Evolutionary conservation across 495 filamentous ascomycete species (phyloP).

Genomic region (Hyaloscypha variabilis): DNA sequence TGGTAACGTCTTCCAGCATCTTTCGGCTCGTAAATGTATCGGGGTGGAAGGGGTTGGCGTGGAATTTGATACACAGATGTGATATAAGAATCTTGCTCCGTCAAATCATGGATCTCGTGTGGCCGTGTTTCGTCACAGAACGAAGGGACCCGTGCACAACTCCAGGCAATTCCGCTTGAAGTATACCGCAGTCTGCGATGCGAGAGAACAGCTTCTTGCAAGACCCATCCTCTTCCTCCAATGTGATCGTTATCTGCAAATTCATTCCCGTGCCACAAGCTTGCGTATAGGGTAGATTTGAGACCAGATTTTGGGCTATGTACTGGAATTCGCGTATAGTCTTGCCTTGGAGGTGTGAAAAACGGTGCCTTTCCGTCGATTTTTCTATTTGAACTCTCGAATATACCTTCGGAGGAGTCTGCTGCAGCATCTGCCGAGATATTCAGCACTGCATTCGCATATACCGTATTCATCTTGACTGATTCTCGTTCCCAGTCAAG

Average conservation of each 20-base stretch:
- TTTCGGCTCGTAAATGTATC: not conserved
- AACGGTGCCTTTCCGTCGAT: not conserved
- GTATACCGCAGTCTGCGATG: not conserved
- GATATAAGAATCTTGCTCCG: not conserved
- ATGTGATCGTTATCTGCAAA: not conserved
- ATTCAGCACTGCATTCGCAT: not conserved
- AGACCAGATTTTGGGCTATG: not conserved
- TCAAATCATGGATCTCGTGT: not conserved
- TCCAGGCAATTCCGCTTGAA: not conserved
- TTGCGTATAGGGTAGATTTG: not conserved
- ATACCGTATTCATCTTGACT: not conserved
- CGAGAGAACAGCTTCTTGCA: not conserved
- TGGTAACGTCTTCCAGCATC: not conserved
- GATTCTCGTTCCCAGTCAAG: not conserved
- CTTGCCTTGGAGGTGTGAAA: not conserved
- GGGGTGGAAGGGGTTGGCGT: not conserved
- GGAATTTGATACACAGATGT: not conserved
- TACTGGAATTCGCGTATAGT: not conserved
- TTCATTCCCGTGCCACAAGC: not conserved
- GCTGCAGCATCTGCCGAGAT: not conserved
- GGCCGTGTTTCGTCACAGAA: not conserved
- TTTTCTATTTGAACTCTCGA: not conserved
- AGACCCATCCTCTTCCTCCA: not conserved
- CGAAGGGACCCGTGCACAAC: not conserved
- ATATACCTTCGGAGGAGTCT: not conserved